Evolutionary conservation across 2,329 filamentous ascomycete genomes (phyloP), one percentile per base, ranked within the genome.

Genomic region (Fusarium xyrophilum): DNA sequence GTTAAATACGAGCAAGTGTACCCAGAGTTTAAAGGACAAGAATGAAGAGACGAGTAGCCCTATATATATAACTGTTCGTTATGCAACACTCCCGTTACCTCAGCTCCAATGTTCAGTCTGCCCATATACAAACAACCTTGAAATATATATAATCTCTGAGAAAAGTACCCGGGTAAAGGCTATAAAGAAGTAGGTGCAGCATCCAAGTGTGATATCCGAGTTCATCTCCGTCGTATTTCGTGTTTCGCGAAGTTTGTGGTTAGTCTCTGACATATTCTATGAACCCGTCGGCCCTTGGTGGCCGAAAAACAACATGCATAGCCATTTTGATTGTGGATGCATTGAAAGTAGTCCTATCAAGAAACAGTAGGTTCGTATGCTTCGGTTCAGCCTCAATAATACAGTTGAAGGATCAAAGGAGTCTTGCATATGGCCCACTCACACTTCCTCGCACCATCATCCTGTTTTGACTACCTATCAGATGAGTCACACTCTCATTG

Each of bases 361-460:
- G 32, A 28, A n/a, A 12, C 11, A 12, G 23, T 15, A 12, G n/a
- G n/a, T n/a, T 27, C 10, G 32, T 15, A 15, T n/a, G 30, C 23
- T 36, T 27, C 32, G 27, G 25, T 48, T 60, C 55, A 52, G 56
- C 55, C 58, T 57, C 56, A 38, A 46, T 33, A 21, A 19, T 14
- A 19, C 25, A 44, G 19, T 39, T 46, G 52, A 50, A 28, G 32
- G 42, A 63, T 52, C 39, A 36, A 48, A 43, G 55, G 48, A 62
- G 46, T 25, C 44, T 65, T 39, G 27, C 23, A 55, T n/a, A 60
- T 21, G 36, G 32, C 43, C 63, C 63, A 60, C 60, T 30, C 48
- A 56, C 42, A 46, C 59, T 62, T 62, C 21, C 59, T 62, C 59
- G 59, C 57, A 35, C 39, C 57, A 62, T 62, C 39, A 46, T 62